A percentile compares a stretch with the other conserved stretches of the same genome.
Conservation (phyloP, 257 asterid species). For the Gentiana macrophylla region DNA sequence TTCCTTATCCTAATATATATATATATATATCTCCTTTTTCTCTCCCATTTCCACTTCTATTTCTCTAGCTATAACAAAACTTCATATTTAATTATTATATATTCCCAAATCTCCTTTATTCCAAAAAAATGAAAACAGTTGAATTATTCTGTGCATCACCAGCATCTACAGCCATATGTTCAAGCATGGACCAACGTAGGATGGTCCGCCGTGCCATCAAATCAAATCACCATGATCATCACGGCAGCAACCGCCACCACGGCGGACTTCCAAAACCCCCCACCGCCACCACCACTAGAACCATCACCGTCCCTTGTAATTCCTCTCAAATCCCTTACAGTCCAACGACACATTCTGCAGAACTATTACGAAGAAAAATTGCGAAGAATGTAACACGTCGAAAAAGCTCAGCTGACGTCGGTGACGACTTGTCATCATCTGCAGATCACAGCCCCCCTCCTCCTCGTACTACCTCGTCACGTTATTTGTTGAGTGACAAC, state of each 20-base stretch:
- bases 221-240: constrained; percentile 12
- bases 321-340: constrained; percentile 53
- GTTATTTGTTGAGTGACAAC: constrained; percentile 34
- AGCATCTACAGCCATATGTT: constrained; percentile 80
- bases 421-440: constrained; percentile 14
- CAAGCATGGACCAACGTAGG: constrained; percentile 57
- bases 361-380: neutral
- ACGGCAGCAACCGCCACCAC: constrained; percentile 23
- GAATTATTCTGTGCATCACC: constrained; percentile 79
- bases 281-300: constrained; percentile 3
- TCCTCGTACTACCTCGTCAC: constrained; percentile 24
- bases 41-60: neutral
- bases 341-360: constrained; percentile 26
- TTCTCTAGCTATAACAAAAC: neutral
- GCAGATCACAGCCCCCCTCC: constrained; percentile 1
- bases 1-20: constrained; percentile 16
- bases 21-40: constrained; percentile 5
- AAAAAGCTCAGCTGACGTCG: constrained; percentile 60
- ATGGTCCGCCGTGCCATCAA: constrained; percentile 33
- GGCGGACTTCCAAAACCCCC: constrained; percentile 20
- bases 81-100: neutral
- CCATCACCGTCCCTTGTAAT: constrained; percentile 27
- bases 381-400: constrained; percentile 26
- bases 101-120: neutral
- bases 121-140: constrained; percentile 41